A percentile compares a stretch with the other conserved stretches of the same genome.
Conservation (phyloP, 805 yeast genomes). For the Metschnikowia colocasiae region DNA sequence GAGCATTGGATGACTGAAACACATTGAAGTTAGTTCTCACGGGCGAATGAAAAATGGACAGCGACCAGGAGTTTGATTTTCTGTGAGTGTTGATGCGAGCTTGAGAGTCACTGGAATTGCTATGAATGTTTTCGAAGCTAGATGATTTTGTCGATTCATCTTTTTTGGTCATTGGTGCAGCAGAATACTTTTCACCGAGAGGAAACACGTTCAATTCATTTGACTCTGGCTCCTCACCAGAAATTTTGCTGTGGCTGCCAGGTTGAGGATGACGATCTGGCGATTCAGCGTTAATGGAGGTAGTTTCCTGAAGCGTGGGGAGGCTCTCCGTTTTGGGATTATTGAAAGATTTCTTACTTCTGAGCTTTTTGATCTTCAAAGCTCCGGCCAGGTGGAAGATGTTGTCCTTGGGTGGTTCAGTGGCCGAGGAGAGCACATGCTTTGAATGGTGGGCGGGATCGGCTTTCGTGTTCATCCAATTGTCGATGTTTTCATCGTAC, state of each 20-base stretch:
- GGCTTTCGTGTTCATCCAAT: constrained; percentile 13
- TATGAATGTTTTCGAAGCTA: neutral
- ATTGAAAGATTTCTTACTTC: constrained; percentile 2
- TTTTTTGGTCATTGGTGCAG: neutral
- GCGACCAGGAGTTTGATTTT: constrained; percentile 2
- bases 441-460: neutral
- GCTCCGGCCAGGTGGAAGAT: constrained; percentile 1
- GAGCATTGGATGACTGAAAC: neutral
- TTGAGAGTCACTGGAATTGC: neutral
- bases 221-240: neutral
- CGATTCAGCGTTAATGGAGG: neutral
- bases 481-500: constrained; percentile 12
- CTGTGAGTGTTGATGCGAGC: neutral
- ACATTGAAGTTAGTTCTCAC: neutral
- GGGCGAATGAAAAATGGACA: constrained; percentile 1
- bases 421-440: neutral
- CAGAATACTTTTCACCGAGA: neutral
- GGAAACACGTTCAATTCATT: neutral
- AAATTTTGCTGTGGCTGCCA: neutral
- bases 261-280: neutral
- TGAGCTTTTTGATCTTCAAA: constrained; percentile 3
- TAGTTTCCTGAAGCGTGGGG: constrained; percentile 3
- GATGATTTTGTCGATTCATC: neutral
- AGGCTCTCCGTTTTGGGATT: neutral
- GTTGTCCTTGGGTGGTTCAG: neutral